Evolutionary conservation across 2,329 filamentous ascomycete species (phyloP), one percentile per base, ranked within the genome.

Genomic region (Leptographium wingfieldii): DNA sequence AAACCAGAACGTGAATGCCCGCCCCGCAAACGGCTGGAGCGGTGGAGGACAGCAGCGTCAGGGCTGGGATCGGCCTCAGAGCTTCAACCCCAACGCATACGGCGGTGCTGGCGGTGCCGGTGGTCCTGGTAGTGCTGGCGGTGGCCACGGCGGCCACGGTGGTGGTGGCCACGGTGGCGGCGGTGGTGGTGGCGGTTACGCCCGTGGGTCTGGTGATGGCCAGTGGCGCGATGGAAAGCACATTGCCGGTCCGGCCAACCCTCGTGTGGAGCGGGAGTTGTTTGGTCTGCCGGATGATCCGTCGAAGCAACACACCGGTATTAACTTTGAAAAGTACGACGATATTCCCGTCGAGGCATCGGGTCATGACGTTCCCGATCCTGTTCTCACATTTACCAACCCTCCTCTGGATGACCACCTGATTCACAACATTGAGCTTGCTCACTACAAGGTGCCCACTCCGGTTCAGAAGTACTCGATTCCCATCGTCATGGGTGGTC

Each of bases 301-400:
- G 64, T 85, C 87, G 66, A 97, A 96, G 82, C 89, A 96, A 74
- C 89, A 95, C 70, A 96, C 91, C 40, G 94, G 94, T 76, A 97
- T 99, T 87, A 99, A 99, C 83, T 99, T 99, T 73, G 87, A 96
- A 79, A 99, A 99, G 81, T 99, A 99, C 77, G 94, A 99, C 71
- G 94, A 99, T 74, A 99, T 99, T 66, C 94, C 94, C 59, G 94
- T 99, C 65, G 94, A 97, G 77, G 94, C 94, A 65, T 96, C 92
- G 62, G 94, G 94, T 63, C 86, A 90, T 59, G 85, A 95, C 70
- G 91, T 97, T 58, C 94, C 94, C 54, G 94, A 97, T 71, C 88
- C 92, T 49, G 90, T 96, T 66, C 86, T 86, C 66, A 81, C 85
- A 63, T 99, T 99, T 82, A 90, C 84, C 71, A 95, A 94, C 76